Evolutionary conservation across 805 yeast species (phyloP), one percentile per base, ranked within the genome.

Genomic region (Cyberlindnera veronae): DNA sequence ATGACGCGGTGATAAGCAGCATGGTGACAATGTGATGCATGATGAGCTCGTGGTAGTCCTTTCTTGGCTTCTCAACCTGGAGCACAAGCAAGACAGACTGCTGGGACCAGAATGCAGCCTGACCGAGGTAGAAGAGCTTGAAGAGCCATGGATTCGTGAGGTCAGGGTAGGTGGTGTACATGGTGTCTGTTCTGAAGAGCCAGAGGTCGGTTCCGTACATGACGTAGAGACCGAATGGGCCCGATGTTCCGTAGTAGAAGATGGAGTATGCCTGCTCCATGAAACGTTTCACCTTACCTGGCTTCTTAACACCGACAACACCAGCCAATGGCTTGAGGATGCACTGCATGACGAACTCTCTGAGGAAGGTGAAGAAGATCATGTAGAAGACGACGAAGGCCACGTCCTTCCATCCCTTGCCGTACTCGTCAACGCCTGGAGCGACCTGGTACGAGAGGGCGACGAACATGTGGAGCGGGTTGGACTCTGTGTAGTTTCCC

Each of bases 81-180:
- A 93, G 71, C 33, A 79, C 66, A 48, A 93, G 70, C 23, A 93
- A 84, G 29, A 85, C 79, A 1, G 95, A 81, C 66, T 93, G 99
- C 68, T 93, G 99, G 17, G 89, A 80, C 99, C 99, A 93, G 64
- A 88, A 93, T 5, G 97, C 84, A 6, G 98, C 97, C 67, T 93
- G 98, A 30, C 85, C 79, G 46, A 93, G 69, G 61, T 93, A 93
- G 60, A 84, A 93, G 12, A 79, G 62, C 67, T 93, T 93, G 69
- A 84, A 84, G 41, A 72, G 68, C 45, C 68, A 72, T 41, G 76
- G 82, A 57, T 84, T 85, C 24, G 82, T 71, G 45, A 75, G 70
- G 66, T 93, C 98, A 6, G 99, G 99, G 61, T 83, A 91, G 19
- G 76, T 67, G 44, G 61, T 72, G 63, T 88, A 93, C 70, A 91